phyloP scores from a whole-genome alignment of 192 early-diverging fungal species.

The Powellomyces hirtus region DNA sequence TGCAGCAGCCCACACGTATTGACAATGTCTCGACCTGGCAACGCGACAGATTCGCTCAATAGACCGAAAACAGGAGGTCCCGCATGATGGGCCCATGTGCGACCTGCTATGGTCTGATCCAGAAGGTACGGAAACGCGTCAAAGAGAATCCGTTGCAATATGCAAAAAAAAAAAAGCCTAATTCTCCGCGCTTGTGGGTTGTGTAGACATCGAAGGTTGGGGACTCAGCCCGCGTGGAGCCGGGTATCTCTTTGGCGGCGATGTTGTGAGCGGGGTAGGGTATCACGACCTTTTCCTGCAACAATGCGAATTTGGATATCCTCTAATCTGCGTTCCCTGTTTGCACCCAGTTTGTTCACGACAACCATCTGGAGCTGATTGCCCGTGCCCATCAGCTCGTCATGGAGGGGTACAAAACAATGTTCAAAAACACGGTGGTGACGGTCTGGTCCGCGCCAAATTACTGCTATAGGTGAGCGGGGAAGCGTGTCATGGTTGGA shows the following conservation, averaged over 20 bases:
- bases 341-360: conserved; percentile 49
- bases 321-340: background rate
- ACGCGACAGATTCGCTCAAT: conserved; percentile 44
- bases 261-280: conserved; percentile 63
- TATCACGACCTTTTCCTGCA: background rate
- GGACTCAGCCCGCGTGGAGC: conserved; percentile 94
- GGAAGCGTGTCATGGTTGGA: too few relatives aligned
- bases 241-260: conserved; percentile 95
- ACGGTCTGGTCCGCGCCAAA: conserved; percentile 99
- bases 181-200: too few relatives aligned
- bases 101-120: conserved; percentile 98
- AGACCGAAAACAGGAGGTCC: conserved; percentile 82
- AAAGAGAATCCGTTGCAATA: too few relatives aligned
- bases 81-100: conserved; percentile 97
- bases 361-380: conserved; percentile 61
- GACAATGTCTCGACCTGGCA: background rate
- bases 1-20: background rate
- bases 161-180: too few relatives aligned
- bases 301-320: background rate
- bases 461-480: conserved; percentile 85
- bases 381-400: conserved; percentile 91
- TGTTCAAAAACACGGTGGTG: conserved; percentile 94
- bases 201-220: conserved; percentile 73
- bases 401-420: conserved; percentile 94
- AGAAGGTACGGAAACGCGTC: conserved; percentile 51